A percentile compares a stretch with the other conserved stretches of the same genome.
These are phyloP conservation scores for Pseudocercospora fuligena DNA, from an alignment of 2,329 filamentous ascomycete species.

Conservation along the genomic window DNA sequence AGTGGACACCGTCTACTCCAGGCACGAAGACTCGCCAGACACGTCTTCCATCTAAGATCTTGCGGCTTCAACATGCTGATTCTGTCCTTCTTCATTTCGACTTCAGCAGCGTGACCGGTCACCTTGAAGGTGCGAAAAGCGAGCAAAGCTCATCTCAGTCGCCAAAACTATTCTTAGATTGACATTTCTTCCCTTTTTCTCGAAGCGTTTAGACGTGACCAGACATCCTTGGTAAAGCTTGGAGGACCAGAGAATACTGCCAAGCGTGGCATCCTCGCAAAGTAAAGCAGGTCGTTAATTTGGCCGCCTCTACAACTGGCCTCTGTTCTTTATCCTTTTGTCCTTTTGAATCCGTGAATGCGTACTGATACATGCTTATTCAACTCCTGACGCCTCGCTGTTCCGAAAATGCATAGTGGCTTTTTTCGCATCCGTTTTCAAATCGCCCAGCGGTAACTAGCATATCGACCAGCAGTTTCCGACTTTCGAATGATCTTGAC, in stretches of 20 bases:
- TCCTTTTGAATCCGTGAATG: neutral
- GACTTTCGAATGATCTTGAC: slow-evolving; percentile 97
- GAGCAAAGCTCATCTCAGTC: neutral
- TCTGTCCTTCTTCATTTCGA: neutral
- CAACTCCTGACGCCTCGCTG: slow-evolving; percentile 26
- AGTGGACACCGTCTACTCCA: no score
- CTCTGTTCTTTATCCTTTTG: neutral
- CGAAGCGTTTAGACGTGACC: neutral
- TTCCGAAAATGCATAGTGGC: slow-evolving; percentile 17
- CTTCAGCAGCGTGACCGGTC: neutral
- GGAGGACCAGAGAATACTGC: neutral
- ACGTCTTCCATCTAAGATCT: no score
- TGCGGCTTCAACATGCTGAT: no score
- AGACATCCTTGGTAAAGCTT: neutral
- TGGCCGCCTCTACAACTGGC: neutral
- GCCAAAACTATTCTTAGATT: neutral
- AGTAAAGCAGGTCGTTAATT: neutral
- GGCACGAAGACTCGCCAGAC: no score
- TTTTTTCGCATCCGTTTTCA: slow-evolving; percentile 29
- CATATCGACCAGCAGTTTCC: slow-evolving; percentile 95
- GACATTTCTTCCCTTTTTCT: neutral
- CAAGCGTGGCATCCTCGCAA: neutral
- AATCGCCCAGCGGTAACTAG: slow-evolving; percentile 80
- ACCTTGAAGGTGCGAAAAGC: neutral
- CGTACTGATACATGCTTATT: slow-evolving; percentile 18